Evolutionary conservation across 805 yeast genomes (phyloP).

Genomic region (Candida pini): DNA sequence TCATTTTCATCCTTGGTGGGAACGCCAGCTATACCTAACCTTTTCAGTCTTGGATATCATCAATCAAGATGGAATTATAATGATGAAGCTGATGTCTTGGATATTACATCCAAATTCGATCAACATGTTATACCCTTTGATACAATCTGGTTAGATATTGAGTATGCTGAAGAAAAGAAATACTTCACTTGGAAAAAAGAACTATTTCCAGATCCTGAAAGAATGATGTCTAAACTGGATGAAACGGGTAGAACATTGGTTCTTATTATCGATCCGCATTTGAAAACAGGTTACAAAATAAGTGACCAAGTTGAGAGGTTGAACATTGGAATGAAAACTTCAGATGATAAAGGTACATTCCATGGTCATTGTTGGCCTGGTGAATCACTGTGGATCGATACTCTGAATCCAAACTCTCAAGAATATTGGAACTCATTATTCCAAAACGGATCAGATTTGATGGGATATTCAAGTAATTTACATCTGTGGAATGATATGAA

Average conservation of each 20-base stretch:
- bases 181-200: constrained; percentile 87
- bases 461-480: constrained; percentile 54
- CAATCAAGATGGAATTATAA: constrained; percentile 98
- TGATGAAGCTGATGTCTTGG: constrained; percentile 79
- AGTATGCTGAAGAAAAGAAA: constrained; percentile 79
- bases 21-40: constrained; percentile 61
- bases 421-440: constrained; percentile 54
- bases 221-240: constrained; percentile 61
- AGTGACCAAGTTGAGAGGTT: constrained; percentile 46
- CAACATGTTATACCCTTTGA: constrained; percentile 75
- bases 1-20: constrained; percentile 74
- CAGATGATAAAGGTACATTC: constrained; percentile 41
- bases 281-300: constrained; percentile 64
- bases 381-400: constrained; percentile 88
- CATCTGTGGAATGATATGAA: constrained; percentile 98
- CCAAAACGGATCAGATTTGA: constrained; percentile 38
- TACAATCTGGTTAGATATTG: constrained; percentile 91
- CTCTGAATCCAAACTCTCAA: constrained; percentile 60
- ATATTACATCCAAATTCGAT: constrained; percentile 66
- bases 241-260: constrained; percentile 76
- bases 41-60: constrained; percentile 83
- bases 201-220: constrained; percentile 67
- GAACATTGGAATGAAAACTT: constrained; percentile 38
- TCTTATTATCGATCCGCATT: constrained; percentile 86
- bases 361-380: constrained; percentile 99